Conservation (phyloP, 345 rosid genomes). For the Salix caprea region DNA sequence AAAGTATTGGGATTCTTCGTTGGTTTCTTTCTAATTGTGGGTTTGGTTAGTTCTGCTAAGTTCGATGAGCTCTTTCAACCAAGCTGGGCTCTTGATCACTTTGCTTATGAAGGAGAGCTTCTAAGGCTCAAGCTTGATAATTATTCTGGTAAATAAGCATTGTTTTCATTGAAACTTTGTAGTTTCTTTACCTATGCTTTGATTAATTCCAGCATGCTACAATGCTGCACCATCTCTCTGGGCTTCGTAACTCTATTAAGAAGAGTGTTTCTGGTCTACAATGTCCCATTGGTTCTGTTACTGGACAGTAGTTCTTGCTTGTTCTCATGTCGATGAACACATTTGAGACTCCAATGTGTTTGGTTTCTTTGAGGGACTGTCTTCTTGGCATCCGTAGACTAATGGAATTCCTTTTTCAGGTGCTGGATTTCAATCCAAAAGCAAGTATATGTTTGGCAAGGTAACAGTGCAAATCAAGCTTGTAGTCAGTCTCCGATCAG, state of each 20-base stretch:
- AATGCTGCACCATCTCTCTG: neutral
- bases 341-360: neutral
- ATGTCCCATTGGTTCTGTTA: neutral
- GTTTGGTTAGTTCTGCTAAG: conserved; percentile 39
- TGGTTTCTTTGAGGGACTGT: neutral
- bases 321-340: neutral
- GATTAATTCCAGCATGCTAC: neutral
- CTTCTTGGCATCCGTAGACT: neutral
- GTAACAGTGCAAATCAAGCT: conserved; percentile 86
- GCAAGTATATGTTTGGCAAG: conserved; percentile 88
- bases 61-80: conserved; percentile 81
- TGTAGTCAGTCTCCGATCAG: conserved; percentile 33
- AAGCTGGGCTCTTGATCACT: conserved; percentile 85
- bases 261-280: neutral
- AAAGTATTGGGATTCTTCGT: conserved; percentile 29
- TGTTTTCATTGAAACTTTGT: neutral
- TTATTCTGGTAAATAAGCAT: conserved; percentile 59
- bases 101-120: conserved; percentile 68
- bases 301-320: neutral
- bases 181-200: neutral
- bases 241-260: neutral
- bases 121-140: conserved; percentile 87
- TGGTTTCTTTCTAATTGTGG: conserved; percentile 30
- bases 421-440: conserved; percentile 90
- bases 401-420: conserved; percentile 39